Conservation (phyloP, 176 grass and related monocot genomes). For the Rhynchospora breviuscula region DNA sequence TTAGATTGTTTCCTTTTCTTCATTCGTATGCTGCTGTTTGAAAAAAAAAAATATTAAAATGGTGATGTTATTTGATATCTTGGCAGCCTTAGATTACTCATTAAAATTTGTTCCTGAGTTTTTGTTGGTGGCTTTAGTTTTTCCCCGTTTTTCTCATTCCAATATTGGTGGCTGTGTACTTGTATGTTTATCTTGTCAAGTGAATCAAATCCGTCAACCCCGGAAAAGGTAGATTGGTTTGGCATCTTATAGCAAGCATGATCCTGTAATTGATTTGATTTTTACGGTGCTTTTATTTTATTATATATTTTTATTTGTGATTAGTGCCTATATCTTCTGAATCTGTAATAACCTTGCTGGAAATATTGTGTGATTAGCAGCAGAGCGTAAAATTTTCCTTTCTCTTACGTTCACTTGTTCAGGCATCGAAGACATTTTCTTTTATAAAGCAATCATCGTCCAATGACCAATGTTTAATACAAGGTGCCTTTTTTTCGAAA, state of each 20-base stretch:
- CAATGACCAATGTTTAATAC: no score
- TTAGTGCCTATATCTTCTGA: neutral
- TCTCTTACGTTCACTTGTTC: no score
- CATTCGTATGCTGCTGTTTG: neutral
- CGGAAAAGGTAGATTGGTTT: neutral
- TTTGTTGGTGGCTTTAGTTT: neutral
- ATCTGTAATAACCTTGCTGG: no score
- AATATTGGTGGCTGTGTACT: neutral
- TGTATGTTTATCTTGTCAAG: neutral
- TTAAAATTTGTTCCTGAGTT: neutral
- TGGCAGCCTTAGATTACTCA: neutral
- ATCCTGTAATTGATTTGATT: neutral
- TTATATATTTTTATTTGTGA: neutral
- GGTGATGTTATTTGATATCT: neutral
- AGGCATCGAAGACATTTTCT: no score
- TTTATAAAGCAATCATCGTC: no score
- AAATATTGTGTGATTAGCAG: neutral
- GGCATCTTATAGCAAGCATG: neutral
- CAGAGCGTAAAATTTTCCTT: neutral
- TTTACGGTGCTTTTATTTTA: neutral
- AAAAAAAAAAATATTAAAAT: neutral
- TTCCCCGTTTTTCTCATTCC: neutral
- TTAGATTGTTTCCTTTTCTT: conserved; percentile 3
- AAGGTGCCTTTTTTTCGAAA: no score
- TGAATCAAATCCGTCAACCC: neutral